Percentiles rank a stretch among this genome's conserved stretches.
Evolutionary conservation across 345 rosid species (phyloP).

Genomic region (Ricinus communis): DNA sequence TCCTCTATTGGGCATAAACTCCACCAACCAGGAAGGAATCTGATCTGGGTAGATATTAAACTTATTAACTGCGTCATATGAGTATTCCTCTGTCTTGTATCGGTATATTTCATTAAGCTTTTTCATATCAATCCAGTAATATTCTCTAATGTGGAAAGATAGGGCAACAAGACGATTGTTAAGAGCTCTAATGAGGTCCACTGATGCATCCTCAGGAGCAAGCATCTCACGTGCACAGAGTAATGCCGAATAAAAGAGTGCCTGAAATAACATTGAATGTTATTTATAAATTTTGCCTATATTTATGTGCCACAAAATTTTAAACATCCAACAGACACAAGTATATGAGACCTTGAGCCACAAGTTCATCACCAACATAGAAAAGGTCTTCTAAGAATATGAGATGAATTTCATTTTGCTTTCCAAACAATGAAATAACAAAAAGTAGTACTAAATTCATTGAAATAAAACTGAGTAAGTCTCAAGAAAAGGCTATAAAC

Average conservation of each 20-base stretch:
- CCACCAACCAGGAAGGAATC: slow-evolving; percentile 85
- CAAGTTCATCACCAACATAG: background rate
- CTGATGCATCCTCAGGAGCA: slow-evolving; percentile 75
- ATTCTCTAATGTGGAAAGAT: slow-evolving; percentile 86
- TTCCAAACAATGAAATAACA: background rate
- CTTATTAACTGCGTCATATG: slow-evolving; percentile 86
- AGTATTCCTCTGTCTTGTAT: slow-evolving; percentile 83
- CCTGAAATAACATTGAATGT: slow-evolving; percentile 16
- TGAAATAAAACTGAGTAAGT: background rate
- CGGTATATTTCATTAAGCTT: slow-evolving; percentile 81
- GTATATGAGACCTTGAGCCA: background rate
- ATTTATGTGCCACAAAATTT: background rate
- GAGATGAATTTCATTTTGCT: background rate
- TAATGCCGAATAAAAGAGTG: slow-evolving; percentile 83
- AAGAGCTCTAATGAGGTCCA: slow-evolving; percentile 73
- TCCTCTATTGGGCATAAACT: slow-evolving; percentile 74
- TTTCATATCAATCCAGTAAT: slow-evolving; percentile 82
- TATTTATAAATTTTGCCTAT: background rate
- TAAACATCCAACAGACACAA: background rate
- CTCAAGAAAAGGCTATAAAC: background rate
- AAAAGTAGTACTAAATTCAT: background rate
- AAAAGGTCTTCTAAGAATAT: background rate
- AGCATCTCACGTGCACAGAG: slow-evolving; percentile 89
- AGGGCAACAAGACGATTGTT: slow-evolving; percentile 81
- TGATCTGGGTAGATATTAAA: slow-evolving; percentile 95